These are phyloP conservation scores for Lactarius tabidus DNA, from an alignment of 768 basidiomycete species.

Conservation along the genomic window DNA sequence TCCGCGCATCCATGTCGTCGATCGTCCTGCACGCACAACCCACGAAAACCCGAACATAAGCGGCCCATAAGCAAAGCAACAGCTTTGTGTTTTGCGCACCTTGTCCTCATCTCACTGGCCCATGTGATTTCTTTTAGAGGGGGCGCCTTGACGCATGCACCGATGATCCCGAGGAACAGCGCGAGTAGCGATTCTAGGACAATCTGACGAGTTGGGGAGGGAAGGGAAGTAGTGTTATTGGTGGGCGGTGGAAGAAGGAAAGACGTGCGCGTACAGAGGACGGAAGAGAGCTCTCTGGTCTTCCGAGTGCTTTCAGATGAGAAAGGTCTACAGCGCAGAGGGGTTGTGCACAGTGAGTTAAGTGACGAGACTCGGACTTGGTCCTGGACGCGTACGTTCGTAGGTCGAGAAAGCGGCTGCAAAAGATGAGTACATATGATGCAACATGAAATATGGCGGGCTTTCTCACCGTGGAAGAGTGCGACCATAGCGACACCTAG, in stretches of 20 bases:
- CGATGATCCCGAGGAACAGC: constrained; percentile 64
- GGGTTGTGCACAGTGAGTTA: constrained; percentile 1
- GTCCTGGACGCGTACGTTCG: constrained; percentile 51
- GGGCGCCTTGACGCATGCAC: constrained; percentile 67
- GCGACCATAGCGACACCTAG: constrained; percentile 17
- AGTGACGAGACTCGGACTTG: not conserved
- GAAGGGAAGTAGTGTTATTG: not conserved
- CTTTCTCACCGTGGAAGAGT: constrained; percentile 22
- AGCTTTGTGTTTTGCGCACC: constrained; percentile 43
- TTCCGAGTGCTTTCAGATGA: constrained; percentile 68
- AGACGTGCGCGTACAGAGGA: constrained; percentile 45
- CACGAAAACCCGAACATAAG: not conserved
- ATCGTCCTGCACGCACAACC: constrained; percentile 11
- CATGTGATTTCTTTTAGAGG: constrained; percentile 77
- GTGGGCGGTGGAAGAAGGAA: not conserved
- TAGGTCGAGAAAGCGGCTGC: constrained; percentile 78
- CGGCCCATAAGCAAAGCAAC: not conserved
- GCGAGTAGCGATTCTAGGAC: constrained; percentile 61
- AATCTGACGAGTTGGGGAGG: constrained; percentile 42
- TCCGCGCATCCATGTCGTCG: constrained; percentile 26
- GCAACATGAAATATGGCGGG: not conserved
- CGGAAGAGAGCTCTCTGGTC: constrained; percentile 64
- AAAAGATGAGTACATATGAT: not conserved
- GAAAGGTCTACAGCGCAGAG: constrained; percentile 54
- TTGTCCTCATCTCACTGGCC: constrained; percentile 84